These are phyloP conservation scores for Fusarium compactum DNA, from an alignment of 2,329 filamentous ascomycete genomes.

Conservation along the genomic window DNA sequence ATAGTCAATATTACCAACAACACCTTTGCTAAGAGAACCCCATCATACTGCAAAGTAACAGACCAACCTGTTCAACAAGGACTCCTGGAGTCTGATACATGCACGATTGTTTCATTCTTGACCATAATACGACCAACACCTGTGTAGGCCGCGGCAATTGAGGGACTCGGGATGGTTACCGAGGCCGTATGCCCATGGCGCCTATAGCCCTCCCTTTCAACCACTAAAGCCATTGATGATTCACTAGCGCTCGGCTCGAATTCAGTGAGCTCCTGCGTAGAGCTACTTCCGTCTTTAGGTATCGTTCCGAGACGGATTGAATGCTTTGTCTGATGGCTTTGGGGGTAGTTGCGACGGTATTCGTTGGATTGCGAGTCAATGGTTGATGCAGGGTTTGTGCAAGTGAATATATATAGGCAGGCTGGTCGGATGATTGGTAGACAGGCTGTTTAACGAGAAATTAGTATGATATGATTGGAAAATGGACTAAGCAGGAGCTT, in stretches of 20 bases:
- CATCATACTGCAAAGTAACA: no score
- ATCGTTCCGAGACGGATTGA: conserved; percentile 31
- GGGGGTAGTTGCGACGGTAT: conserved; percentile 17
- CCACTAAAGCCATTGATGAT: conserved; percentile 22
- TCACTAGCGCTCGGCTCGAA: neutral
- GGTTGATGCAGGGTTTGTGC: conserved; percentile 3
- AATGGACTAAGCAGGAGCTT: no score
- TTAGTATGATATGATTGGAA: neutral
- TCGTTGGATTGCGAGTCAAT: conserved; percentile 13
- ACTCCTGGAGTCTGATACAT: neutral
- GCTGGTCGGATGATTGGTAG: conserved; percentile 42
- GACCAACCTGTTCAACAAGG: neutral
- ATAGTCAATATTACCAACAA: neutral
- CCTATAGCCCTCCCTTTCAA: conserved; percentile 20
- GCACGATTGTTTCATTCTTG: conserved; percentile 37
- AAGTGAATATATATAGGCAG: conserved; percentile 32
- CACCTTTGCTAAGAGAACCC: no score
- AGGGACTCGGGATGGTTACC: neutral
- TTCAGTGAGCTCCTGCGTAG: conserved; percentile 37
- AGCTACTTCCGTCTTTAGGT: conserved; percentile 30
- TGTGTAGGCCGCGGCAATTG: neutral
- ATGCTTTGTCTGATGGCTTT: conserved; percentile 20
- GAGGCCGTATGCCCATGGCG: conserved; percentile 16
- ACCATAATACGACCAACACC: conserved; percentile 30
- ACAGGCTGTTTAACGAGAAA: conserved; percentile 21